phyloP scores from a whole-genome alignment of 768 basidiomycete genomes.

The Kwoniella bestiolae region DNA sequence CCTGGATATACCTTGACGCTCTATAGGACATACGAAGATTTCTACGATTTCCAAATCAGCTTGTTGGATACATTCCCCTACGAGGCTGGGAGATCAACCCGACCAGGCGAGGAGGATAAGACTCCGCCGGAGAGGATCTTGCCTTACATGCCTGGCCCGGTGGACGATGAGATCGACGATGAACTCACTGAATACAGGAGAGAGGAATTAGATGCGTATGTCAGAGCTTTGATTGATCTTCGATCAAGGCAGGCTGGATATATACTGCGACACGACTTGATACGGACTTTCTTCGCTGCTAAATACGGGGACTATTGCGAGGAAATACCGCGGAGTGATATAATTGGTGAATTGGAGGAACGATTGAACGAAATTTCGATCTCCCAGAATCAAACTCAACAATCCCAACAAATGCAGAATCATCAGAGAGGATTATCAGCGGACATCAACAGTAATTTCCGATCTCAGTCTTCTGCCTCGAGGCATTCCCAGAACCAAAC shows the following conservation, averaged over 20 bases:
- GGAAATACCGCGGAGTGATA: conserved; percentile 62
- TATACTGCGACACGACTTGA: conserved; percentile 76
- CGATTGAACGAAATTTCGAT: conserved; percentile 38
- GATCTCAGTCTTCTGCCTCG: conserved; percentile 35
- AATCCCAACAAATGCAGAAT: not conserved
- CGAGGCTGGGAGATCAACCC: conserved; percentile 76
- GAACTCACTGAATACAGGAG: conserved; percentile 75
- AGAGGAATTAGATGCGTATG: conserved; percentile 85
- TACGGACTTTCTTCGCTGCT: conserved; percentile 79
- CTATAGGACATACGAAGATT: conserved; percentile 95
- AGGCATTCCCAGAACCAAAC: conserved; percentile 27
- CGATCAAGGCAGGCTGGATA: conserved; percentile 69
- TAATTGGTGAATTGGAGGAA: conserved; percentile 57
- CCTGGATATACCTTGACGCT: conserved; percentile 71
- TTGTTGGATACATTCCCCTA: conserved; percentile 84
- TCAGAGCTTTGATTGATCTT: conserved; percentile 76
- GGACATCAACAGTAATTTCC: conserved; percentile 3
- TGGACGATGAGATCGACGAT: conserved; percentile 75
- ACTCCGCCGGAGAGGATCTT: conserved; percentile 68
- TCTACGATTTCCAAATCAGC: conserved; percentile 93
- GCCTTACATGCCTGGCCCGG: conserved; percentile 97
- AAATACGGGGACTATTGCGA: conserved; percentile 84
- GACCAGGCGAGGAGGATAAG: conserved; percentile 36
- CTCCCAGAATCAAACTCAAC: conserved; percentile 1
- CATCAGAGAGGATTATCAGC: conserved; percentile 18